Evolutionary conservation across 2,329 filamentous ascomycete genomes (phyloP).

Genomic region (Plenodomus lindquistii): DNA sequence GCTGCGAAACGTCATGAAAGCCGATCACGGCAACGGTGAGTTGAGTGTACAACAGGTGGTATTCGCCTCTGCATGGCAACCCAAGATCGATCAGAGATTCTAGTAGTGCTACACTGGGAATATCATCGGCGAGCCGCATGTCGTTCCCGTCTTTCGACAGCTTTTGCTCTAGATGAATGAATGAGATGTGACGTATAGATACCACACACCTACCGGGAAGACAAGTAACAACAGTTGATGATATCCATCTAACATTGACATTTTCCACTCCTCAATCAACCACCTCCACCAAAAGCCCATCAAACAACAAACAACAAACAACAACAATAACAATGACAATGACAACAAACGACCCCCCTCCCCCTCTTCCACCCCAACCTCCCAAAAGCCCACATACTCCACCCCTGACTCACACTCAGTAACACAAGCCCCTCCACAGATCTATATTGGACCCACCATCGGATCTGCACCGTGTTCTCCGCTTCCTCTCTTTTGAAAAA

Average conservation of each 20-base stretch:
- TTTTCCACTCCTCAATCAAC: too few relatives aligned
- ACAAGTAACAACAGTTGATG: too few relatives aligned
- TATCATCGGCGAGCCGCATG: too few relatives aligned
- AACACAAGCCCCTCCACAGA: neutral
- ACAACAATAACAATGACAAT: neutral
- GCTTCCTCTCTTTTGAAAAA: neutral
- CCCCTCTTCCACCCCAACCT: neutral
- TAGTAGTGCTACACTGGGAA: too few relatives aligned
- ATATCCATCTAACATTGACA: too few relatives aligned
- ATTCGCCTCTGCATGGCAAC: slow-evolving; percentile 1
- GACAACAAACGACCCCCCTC: neutral
- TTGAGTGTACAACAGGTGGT: neutral
- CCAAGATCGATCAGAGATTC: neutral
- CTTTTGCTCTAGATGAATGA: too few relatives aligned
- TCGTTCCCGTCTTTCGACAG: too few relatives aligned
- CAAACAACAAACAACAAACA: too few relatives aligned
- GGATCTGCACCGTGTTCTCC: neutral
- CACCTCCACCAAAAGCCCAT: too few relatives aligned
- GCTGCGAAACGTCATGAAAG: neutral
- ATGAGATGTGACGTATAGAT: too few relatives aligned
- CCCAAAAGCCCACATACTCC: neutral
- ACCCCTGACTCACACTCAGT: neutral
- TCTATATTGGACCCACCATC: slow-evolving; percentile 12
- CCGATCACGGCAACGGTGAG: neutral
- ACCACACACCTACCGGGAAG: too few relatives aligned